Base-by-base conservation (phyloP, 129 eudicot genomes). In the Lonicera japonica region DNA sequence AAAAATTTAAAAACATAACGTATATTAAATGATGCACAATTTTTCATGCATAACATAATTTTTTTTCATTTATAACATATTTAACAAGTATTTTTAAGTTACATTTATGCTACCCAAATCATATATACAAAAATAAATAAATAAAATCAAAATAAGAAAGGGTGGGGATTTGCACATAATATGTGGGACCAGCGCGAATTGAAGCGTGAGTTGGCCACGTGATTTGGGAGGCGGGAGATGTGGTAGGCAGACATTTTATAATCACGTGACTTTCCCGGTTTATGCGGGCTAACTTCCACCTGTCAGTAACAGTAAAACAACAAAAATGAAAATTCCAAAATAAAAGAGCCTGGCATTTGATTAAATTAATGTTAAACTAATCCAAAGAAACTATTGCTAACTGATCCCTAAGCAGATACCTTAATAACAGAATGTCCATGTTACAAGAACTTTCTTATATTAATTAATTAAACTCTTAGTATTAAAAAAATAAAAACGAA, bases 191-290 rank as follows among this genome's bases (percentile, higher is more conserved):
- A 65, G 59, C 70, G 59, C 70, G 60, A 39, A 29, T 29, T 66
- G 40, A 71, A 50, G 14, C 59, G 61, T 82, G 73, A 77, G 83
- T 82, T 77, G 88, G 78, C 88, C 88, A 82, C 88, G 88, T 78
- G 88, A 78, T 74, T 78, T 59, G 84, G 84, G 75, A 70, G 84
- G 76, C 67, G 73, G 70, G 36, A 62, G 73, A 11, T 54, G 66
- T 38, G 72, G 77, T 67, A 52, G 75, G 71, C 81, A 67, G 54
- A 17, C 77, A 59, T 72, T 54, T 66, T 58, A 8, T 48, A 29
- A 74, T 78, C 88, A 78, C 88, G 84, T 78, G 88, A 75, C 70
- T 56, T 56, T 52, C 80, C 79, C 81, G 76, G 51, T 2, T 61
- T 60, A 61, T 69, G 56, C 81, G 84, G 61, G 21, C 10, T 43